Evolutionary conservation across 345 rosid species (phyloP).

Genomic region (Sisymbrium irio): DNA sequence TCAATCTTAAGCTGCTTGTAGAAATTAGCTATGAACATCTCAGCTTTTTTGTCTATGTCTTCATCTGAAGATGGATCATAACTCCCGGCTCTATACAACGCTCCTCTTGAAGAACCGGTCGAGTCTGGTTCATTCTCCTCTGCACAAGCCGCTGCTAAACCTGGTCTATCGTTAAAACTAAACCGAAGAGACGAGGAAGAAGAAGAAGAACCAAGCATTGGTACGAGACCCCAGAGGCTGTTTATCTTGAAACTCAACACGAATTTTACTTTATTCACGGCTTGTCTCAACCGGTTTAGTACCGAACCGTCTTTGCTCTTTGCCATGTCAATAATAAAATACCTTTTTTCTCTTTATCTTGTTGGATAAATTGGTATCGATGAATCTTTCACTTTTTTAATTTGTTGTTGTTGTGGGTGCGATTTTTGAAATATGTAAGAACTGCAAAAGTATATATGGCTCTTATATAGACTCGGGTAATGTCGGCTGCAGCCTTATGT

Average conservation of each 20-base stretch:
- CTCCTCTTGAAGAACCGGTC: conserved; percentile 31
- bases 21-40: conserved; percentile 73
- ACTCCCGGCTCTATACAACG: conserved; percentile 50
- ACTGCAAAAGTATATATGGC: background rate
- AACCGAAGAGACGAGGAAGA: conserved; percentile 35
- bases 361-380: background rate
- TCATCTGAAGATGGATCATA: conserved; percentile 49
- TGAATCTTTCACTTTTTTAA: background rate
- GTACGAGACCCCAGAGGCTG: conserved; percentile 50
- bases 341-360: background rate
- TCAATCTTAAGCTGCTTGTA: conserved; percentile 75
- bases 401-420: background rate
- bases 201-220: conserved; percentile 41
- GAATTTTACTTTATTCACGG: conserved; percentile 64
- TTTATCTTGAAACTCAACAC: conserved; percentile 46
- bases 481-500: conserved; percentile 24
- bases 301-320: conserved; percentile 37
- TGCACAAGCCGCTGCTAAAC: conserved; percentile 42
- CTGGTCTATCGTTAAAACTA: conserved; percentile 65
- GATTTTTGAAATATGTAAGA: background rate
- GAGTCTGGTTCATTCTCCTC: conserved; percentile 13
- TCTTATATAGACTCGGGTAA: conserved; percentile 28
- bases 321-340: conserved; percentile 23
- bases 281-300: conserved; percentile 58
- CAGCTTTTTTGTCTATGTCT: conserved; percentile 69